Percentiles rank a stretch among this genome's conserved stretches.
These are phyloP conservation scores for Zygosaccharomyces sapae DNA, from an alignment of 1,139 yeast genomes.

Conservation along the genomic window DNA sequence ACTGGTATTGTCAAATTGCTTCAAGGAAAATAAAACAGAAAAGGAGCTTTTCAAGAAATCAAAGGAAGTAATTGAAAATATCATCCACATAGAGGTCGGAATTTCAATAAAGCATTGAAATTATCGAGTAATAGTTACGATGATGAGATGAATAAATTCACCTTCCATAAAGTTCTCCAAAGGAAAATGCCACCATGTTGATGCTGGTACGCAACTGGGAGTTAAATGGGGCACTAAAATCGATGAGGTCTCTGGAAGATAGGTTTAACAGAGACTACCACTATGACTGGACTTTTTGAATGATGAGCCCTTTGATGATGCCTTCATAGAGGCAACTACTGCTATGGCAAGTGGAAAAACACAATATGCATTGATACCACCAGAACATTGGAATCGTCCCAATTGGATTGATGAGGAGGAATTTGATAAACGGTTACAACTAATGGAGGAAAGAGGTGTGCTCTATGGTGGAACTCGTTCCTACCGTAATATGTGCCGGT, in stretches of 20 bases:
- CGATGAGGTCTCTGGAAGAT: conserved; percentile 66
- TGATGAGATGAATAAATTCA: conserved; percentile 46
- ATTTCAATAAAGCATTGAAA: conserved; percentile 33
- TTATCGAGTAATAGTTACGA: conserved; percentile 43
- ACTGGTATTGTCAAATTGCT: conserved; percentile 6
- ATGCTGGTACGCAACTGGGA: conserved; percentile 72
- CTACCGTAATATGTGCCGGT: conserved; percentile 80
- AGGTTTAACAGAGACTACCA: conserved; percentile 62
- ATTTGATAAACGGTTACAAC: conserved; percentile 47
- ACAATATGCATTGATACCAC: conserved; percentile 66
- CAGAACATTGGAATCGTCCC: conserved; percentile 69
- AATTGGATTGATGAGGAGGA: conserved; percentile 40
- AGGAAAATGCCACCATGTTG: conserved; percentile 59
- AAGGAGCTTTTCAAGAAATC: conserved; percentile 14
- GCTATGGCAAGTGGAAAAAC: conserved; percentile 73
- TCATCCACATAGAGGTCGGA: conserved; percentile 14
- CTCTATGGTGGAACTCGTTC: conserved; percentile 74
- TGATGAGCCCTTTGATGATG: conserved; percentile 70
- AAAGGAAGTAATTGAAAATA: conserved; percentile 13
- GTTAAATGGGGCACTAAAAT: conserved; percentile 54
- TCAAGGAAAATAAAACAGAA: conserved; percentile 8
- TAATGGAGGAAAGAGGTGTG: conserved; percentile 56
- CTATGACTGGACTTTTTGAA: conserved; percentile 86
- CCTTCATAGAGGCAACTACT: conserved; percentile 61
- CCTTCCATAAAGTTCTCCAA: conserved; percentile 23